These are phyloP conservation scores for Phalaenopsis hybrid DNA, from an alignment of 116 monocot species.

Conservation along the genomic window DNA sequence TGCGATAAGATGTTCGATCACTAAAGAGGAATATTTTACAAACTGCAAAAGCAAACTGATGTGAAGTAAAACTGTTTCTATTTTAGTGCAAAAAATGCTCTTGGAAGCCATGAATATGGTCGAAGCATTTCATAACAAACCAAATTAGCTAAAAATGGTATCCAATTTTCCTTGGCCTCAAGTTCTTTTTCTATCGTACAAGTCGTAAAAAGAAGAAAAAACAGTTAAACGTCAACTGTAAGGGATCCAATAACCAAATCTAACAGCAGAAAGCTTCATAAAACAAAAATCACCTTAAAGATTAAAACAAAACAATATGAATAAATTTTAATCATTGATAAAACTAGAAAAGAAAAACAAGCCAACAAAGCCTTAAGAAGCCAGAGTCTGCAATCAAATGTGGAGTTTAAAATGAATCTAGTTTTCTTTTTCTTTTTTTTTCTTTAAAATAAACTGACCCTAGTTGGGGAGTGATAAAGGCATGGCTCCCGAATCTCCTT, in stretches of 20 bases:
- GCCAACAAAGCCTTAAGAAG: not conserved
- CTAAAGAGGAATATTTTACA: not conserved
- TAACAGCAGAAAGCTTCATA: not conserved
- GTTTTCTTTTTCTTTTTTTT: not conserved
- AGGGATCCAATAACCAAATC: not conserved
- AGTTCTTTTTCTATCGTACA: not conserved
- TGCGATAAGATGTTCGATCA: not conserved
- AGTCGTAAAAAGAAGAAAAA: not conserved
- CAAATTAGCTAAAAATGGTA: not conserved
- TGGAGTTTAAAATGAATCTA: slow-evolving; percentile 25
- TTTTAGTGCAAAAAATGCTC: not conserved
- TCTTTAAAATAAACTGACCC: slow-evolving; percentile 20
- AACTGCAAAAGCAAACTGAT: not conserved
- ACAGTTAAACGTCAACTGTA: not conserved
- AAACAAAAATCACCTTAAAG: not conserved
- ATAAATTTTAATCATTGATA: not conserved
- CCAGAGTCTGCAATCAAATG: not conserved
- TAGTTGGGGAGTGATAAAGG: slow-evolving; percentile 57
- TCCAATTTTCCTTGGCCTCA: not conserved
- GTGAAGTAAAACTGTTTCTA: not conserved
- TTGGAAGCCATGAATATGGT: not conserved
- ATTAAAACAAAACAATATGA: not conserved
- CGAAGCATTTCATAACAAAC: not conserved
- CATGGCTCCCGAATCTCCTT: slow-evolving; percentile 78
- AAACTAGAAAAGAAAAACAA: not conserved